Conservation (phyloP, 139 green algal species). For the Chlamydomonas applanata region DNA sequence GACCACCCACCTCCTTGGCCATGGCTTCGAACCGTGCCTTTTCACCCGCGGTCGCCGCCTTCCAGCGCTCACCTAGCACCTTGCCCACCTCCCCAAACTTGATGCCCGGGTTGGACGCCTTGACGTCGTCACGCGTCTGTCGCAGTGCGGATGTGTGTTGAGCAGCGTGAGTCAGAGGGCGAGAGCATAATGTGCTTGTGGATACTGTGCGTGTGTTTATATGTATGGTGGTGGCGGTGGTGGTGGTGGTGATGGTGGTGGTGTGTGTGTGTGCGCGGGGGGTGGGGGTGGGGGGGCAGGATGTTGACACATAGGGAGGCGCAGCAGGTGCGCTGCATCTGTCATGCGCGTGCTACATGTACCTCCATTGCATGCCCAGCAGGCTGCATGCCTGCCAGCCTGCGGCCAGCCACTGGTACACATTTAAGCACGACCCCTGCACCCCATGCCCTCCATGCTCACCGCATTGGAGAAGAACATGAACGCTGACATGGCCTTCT, state of each 20-base stretch:
- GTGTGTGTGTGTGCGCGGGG: too few relatives aligned
- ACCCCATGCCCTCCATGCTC: slow-evolving; percentile 51
- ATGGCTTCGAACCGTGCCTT: slow-evolving; percentile 47
- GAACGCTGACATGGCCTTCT: slow-evolving; percentile 78
- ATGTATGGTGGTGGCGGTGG: too few relatives aligned
- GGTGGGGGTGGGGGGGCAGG: too few relatives aligned
- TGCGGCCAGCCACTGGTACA: too few relatives aligned
- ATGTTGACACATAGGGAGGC: too few relatives aligned
- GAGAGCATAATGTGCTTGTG: not conserved
- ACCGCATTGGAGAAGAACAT: slow-evolving; percentile 82
- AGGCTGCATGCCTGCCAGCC: too few relatives aligned
- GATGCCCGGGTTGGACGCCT: slow-evolving; percentile 35
- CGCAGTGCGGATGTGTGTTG: not conserved
- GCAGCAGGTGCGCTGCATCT: too few relatives aligned
- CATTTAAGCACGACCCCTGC: not conserved
- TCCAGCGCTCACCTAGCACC: slow-evolving; percentile 78
- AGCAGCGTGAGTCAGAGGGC: too few relatives aligned
- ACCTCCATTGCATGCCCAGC: too few relatives aligned
- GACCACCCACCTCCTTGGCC: not conserved
- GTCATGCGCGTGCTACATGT: too few relatives aligned
- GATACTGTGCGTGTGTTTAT: too few relatives aligned
- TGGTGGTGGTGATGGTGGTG: too few relatives aligned
- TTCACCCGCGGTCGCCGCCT: slow-evolving; percentile 60
- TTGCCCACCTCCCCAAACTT: slow-evolving; percentile 73
- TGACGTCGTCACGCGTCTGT: not conserved